These are phyloP conservation scores for Diospyros kaki DNA, from an alignment of 148 eudicot genomes.

Conservation along the genomic window DNA sequence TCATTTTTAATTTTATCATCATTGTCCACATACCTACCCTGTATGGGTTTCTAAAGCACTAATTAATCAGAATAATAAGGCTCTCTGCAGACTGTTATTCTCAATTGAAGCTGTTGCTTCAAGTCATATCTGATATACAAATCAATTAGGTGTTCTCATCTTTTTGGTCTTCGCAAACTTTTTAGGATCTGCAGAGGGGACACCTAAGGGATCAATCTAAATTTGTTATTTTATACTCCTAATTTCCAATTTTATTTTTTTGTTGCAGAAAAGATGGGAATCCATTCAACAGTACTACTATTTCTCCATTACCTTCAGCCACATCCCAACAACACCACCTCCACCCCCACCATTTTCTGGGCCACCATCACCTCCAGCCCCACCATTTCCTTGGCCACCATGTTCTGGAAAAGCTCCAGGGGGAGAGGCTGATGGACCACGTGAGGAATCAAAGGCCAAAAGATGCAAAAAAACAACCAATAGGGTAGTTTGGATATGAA, in stretches of 20 bases:
- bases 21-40: background rate
- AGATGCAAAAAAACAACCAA: no score
- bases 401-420: slow-evolving; percentile 41
- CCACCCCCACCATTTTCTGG: no score
- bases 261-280: slow-evolving; percentile 73
- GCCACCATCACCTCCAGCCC: slow-evolving; percentile 33
- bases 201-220: background rate
- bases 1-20: background rate
- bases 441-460: no score
- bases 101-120: no score
- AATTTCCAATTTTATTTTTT: slow-evolving; percentile 7
- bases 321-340: no score
- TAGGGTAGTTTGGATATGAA: no score
- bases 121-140: no score
- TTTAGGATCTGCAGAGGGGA: background rate
- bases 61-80: no score
- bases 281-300: slow-evolving; percentile 54
- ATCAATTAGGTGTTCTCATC: background rate
- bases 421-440: slow-evolving; percentile 23
- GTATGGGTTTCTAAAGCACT: no score
- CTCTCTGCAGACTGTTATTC: background rate
- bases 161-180: no score
- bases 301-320: slow-evolving; percentile 57
- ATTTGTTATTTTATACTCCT: background rate
- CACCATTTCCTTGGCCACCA: slow-evolving; percentile 27